Base-by-base conservation (phyloP, 768 basidiomycete species). In the Russula vinacea region DNA sequence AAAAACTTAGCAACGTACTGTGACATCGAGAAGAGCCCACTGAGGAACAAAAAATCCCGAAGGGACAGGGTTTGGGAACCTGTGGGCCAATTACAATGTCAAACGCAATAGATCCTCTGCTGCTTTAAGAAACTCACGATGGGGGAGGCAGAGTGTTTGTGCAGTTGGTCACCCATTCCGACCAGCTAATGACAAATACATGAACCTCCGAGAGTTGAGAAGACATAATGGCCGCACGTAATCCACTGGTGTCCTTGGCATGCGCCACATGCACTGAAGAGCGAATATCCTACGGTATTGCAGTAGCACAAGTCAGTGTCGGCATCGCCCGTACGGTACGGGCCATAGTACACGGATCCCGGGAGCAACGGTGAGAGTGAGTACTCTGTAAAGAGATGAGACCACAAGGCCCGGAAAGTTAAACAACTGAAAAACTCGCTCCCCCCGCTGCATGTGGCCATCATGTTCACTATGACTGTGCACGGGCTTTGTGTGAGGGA, bases 261-360 rank as follows among this genome's bases (percentile, higher is more conserved):
- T 11, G 47, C 47, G 13, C 13, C 47, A 14, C 47, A 49, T 13
- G 47, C 47, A 6, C 47, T 35, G 3, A n/a, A 8, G 29, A 57
- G 56, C 7, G 56, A 57, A 45, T 57, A 57, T 5, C 17, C n/a
- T 16, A 61, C 17, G 16, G 60, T 55, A 35, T 35, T 62, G 24
- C 60, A 62, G 17, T 19, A 2, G 26, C 60, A 62, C 42, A 17
- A 17, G 24, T 26, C 7, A 14, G 16, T 5, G 8, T 29, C 11
- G 13, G 22, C 47, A 49, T 10, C 5, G 24, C 22, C 47, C n/a
- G n/a, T n/a, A n/a, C n/a, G n/a, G 11, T 3, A 5, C 24, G 47
- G 47, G 13, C 47, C 47, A 22, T 5, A 49, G 22, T 49, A 49
- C 47, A 24, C 47, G 11, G 13, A 49, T 24, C 22, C 29, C 16